A percentile compares a stretch with the other conserved stretches of the same genome.
phyloP scores from a whole-genome alignment of 108 stramenopile genomes.

The Pseudonitzschia pungens region DNA sequence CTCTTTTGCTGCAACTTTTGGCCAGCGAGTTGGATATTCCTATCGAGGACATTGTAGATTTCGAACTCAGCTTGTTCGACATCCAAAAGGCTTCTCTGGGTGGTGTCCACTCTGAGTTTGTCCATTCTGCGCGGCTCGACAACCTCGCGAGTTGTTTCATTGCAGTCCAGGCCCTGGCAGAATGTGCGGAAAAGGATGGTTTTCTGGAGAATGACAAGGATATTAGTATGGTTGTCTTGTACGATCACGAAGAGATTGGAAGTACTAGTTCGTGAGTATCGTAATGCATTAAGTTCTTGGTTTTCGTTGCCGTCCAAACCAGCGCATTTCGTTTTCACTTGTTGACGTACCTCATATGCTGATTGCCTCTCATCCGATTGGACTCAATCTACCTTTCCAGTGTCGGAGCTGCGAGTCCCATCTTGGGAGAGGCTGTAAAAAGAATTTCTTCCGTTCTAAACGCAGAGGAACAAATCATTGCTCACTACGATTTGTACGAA shows the following conservation, averaged over 20 bases:
- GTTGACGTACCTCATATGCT: no score
- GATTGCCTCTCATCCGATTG: neutral
- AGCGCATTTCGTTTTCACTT: no score
- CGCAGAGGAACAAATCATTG: slow-evolving; percentile 18
- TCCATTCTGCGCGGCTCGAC: slow-evolving; percentile 93
- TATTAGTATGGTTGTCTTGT: slow-evolving; percentile 87
- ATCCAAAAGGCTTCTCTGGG: slow-evolving; percentile 87
- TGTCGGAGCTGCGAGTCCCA: slow-evolving; percentile 85
- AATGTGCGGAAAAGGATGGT: slow-evolving; percentile 47
- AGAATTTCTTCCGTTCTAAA: slow-evolving; percentile 65
- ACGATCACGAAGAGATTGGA: slow-evolving; percentile 99
- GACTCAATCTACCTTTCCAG: neutral
- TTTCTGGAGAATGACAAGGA: slow-evolving; percentile 54
- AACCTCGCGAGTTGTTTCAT: slow-evolving; percentile 93
- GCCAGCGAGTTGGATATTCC: slow-evolving; percentile 68
- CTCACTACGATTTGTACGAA: slow-evolving; percentile 29
- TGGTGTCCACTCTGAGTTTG: slow-evolving; percentile 85
- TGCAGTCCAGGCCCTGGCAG: slow-evolving; percentile 68
- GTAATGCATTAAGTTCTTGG: neutral
- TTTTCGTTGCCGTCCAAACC: neutral
- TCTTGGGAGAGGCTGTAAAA: slow-evolving; percentile 75
- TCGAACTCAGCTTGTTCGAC: slow-evolving; percentile 93
- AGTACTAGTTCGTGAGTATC: slow-evolving; percentile 50
- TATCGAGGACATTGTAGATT: slow-evolving; percentile 77
- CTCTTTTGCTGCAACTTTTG: slow-evolving; percentile 73